Base-by-base conservation (phyloP, 2,329 filamentous ascomycete species). In the Cytospora paraplurivora region DNA sequence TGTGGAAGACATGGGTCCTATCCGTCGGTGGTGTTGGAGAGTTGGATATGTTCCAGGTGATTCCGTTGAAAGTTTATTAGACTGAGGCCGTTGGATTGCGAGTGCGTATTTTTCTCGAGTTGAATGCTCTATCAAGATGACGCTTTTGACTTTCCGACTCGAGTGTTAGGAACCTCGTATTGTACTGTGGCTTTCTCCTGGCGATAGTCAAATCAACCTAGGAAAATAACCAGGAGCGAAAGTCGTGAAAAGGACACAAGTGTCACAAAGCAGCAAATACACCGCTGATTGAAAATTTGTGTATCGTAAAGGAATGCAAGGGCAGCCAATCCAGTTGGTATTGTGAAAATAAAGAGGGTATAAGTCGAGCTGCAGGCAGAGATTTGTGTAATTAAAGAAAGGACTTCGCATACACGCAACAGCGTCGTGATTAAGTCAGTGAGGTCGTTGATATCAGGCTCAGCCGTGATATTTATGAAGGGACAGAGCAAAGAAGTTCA, bases 281-380 rank as follows among this genome's bases (percentile, higher is more conserved):
- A 75, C 74, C 69, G 71, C 72, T 68, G 68, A 73, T 67, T 67
- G 67, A 71, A 72, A 66, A 64, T 71, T 72, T 68, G 66, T 69
- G 69, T 73, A 69, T 72, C 67, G 71, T 67, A 62, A 66, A 80
- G 84, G 85, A 76, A 79, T 83, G 76, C 74, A 81, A 83, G 80
- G 82, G 82, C 83, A 83, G 77, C 81, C 81, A 81, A 82, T 77
- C 80, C 81, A 82, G 81, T 83, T 82, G 81, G 80, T 71, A 73
- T 64, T 47, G 44, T 21, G 21, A 38, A 70, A 70, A 76, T 71
- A 71, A 78, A 76, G 75, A 77, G 70, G 69, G 72, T 73, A 76
- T 73, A 70, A 71, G 72, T 74, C 74, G 73, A 78, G 75, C 74
- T 74, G 72, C 75, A 74, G 70, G 75, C 73, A 73, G 69, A 72